Evolutionary conservation across 441 rosid genomes (phyloP).

Genomic region (Adansonia grandidieri): DNA sequence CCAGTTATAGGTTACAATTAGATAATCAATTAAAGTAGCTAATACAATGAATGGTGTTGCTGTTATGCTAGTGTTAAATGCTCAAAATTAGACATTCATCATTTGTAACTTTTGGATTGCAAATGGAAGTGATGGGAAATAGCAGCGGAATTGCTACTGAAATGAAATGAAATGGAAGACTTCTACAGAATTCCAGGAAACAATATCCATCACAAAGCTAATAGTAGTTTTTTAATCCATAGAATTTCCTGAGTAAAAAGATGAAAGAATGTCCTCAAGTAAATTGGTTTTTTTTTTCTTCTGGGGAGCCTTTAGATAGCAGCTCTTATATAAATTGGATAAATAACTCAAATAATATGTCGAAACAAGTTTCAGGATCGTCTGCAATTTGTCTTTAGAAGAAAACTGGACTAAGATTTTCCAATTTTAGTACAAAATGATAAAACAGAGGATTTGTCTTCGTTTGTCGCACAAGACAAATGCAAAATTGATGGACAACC

Average conservation of each 20-base stretch:
- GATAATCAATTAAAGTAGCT: not conserved
- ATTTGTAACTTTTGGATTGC: not conserved
- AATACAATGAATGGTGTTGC: too few relatives aligned
- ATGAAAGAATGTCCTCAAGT: too few relatives aligned
- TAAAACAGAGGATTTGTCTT: not conserved
- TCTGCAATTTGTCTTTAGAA: not conserved
- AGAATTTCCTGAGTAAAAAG: too few relatives aligned
- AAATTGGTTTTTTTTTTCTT: not conserved
- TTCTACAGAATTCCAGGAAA: too few relatives aligned
- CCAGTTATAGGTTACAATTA: not conserved
- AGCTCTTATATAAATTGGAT: not conserved
- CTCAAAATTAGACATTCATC: not conserved
- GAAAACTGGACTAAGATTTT: not conserved
- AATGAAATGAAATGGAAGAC: not conserved
- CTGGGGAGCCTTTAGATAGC: too few relatives aligned
- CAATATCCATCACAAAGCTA: too few relatives aligned
- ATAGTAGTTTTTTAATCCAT: too few relatives aligned
- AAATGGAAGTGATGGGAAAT: not conserved
- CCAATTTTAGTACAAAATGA: not conserved
- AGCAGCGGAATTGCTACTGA: not conserved
- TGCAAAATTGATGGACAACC: not conserved
- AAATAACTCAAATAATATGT: too few relatives aligned
- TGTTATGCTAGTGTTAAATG: not conserved
- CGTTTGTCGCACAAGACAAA: not conserved
- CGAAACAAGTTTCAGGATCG: not conserved